Percentiles rank a stretch among this genome's conserved stretches.
phyloP scores from a whole-genome alignment of 2,329 filamentous ascomycete species.

The Cladosporium sp. region DNA sequence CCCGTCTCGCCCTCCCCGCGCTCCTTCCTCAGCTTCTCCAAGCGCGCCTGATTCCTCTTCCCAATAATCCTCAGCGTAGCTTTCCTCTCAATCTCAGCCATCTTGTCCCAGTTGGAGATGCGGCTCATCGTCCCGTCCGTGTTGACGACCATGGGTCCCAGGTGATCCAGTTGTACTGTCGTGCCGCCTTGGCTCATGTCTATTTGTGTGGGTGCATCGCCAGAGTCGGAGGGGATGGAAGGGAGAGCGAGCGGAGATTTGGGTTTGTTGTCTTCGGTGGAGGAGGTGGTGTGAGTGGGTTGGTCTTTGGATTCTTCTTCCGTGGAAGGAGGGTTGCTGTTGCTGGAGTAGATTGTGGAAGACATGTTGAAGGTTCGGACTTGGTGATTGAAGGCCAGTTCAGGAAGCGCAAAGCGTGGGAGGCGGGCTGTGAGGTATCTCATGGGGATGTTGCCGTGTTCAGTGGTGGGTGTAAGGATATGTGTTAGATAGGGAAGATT shows the following conservation, averaged over 20 bases:
- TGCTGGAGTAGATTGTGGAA: not conserved
- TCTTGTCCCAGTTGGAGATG: conserved; percentile 69
- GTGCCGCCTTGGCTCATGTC: conserved; percentile 31
- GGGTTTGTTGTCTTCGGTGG: not conserved
- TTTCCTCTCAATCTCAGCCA: conserved; percentile 63
- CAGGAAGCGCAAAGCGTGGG: conserved; percentile 1
- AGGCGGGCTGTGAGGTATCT: conserved; percentile 3
- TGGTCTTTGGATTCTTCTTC: not conserved
- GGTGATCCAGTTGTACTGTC: conserved; percentile 58
- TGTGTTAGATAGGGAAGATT: too few relatives aligned
- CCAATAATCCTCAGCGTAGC: conserved; percentile 65
- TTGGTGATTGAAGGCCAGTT: not conserved
- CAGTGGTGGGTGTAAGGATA: too few relatives aligned
- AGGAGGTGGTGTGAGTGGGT: not conserved
- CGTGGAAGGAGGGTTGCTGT: not conserved
- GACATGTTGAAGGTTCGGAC: conserved; percentile 6
- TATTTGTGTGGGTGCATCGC: conserved; percentile 30
- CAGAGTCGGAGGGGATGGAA: conserved; percentile 16
- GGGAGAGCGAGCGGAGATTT: conserved; percentile 20
- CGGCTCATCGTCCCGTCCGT: conserved; percentile 66
- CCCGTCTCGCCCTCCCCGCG: conserved; percentile 20
- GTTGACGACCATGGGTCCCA: conserved; percentile 73
- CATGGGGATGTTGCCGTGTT: not conserved
- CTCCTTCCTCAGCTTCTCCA: conserved; percentile 51
- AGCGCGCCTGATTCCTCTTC: conserved; percentile 62